Evolutionary conservation across 1,139 yeast genomes (phyloP).

Genomic region (Kurtzmaniella natalensis): DNA sequence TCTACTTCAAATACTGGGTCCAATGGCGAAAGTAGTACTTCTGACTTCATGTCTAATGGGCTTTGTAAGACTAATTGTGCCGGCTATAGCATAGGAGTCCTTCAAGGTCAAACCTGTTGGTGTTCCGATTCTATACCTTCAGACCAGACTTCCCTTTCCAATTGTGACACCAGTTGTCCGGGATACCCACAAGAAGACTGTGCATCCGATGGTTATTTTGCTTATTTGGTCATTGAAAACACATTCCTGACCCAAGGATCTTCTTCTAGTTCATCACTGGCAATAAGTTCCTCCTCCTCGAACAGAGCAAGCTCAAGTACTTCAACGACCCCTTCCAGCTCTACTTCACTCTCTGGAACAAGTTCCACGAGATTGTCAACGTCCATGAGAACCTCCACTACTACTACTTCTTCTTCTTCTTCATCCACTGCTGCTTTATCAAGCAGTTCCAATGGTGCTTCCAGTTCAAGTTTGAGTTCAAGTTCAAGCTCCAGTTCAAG

Average conservation of each 20-base stretch:
- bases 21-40: conserved; percentile 15
- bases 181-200: conserved; percentile 35
- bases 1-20: conserved; percentile 41
- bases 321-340: conserved; percentile 3
- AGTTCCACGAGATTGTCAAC: conserved; percentile 12
- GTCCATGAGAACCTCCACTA: conserved; percentile 6
- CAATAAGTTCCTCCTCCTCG: conserved; percentile 6
- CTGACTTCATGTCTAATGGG: conserved; percentile 49
- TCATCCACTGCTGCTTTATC: not conserved
- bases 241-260: conserved; percentile 9
- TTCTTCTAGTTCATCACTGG: conserved; percentile 11
- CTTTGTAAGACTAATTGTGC: conserved; percentile 46
- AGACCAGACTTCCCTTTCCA: conserved; percentile 21
- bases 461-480: conserved; percentile 16
- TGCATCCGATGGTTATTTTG: conserved; percentile 30
- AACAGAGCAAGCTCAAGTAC: conserved; percentile 2
- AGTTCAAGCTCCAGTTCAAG: conserved; percentile 9
- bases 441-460: conserved; percentile 14
- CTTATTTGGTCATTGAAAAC: conserved; percentile 28
- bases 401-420: conserved; percentile 7
- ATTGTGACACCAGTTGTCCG: conserved; percentile 52
- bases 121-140: conserved; percentile 54
- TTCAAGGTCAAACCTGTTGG: conserved; percentile 53
- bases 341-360: conserved; percentile 7
- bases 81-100: conserved; percentile 54